Evolutionary conservation across 352 stramenopile species (phyloP).

Genomic region (Phytophthora hibernalis): DNA sequence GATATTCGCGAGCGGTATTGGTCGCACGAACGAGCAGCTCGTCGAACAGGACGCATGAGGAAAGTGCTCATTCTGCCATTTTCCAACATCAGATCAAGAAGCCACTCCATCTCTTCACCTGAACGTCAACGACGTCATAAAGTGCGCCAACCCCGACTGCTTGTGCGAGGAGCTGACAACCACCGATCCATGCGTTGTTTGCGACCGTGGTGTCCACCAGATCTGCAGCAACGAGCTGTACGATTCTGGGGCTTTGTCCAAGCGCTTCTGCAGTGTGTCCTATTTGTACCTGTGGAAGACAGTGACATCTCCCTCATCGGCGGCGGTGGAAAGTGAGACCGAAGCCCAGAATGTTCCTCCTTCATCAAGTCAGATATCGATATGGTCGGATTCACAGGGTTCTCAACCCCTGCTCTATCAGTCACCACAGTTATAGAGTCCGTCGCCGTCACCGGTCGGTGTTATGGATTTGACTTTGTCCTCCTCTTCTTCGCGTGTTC

Average conservation of each 20-base stretch:
- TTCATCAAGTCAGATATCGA: not conserved
- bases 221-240: slow-evolving; percentile 2
- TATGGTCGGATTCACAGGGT: not conserved
- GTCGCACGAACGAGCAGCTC: too few species aligned
- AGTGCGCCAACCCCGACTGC: not conserved
- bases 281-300: not conserved
- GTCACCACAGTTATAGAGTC: not conserved
- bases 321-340: not conserved
- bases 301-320: not conserved
- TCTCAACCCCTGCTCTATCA: not conserved
- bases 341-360: not conserved
- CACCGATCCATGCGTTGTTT: not conserved
- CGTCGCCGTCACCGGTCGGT: not conserved
- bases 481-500: not conserved
- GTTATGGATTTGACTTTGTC: not conserved
- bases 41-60: too few species aligned
- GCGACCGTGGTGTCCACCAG: not conserved
- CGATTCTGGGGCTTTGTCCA: not conserved
- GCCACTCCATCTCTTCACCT: not conserved
- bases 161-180: not conserved
- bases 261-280: not conserved
- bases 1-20: too few species aligned
- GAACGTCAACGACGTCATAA: not conserved
- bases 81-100: not conserved
- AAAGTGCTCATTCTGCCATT: slow-evolving; percentile 4